Percentiles rank a stretch among this genome's conserved stretches.
phyloP scores from a whole-genome alignment of 768 basidiomycete genomes.

The Lactarius hatsudake region DNA sequence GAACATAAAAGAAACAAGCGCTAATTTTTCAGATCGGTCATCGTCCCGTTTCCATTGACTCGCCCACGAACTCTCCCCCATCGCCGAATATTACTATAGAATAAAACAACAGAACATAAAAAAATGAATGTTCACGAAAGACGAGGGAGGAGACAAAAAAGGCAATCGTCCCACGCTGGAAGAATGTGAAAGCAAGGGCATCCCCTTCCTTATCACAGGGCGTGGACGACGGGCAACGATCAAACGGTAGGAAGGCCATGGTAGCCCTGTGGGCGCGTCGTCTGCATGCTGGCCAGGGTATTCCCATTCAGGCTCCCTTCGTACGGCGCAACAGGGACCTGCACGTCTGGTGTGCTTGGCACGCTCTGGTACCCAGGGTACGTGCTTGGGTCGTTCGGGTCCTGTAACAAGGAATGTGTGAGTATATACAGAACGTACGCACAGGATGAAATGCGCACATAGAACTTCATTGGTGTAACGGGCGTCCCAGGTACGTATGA shows the following conservation, averaged over 20 bases:
- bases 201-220: neutral
- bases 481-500: constrained; percentile 1
- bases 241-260: constrained; percentile 5
- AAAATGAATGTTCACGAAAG: neutral
- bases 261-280: neutral
- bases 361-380: constrained; percentile 2
- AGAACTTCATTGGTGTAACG: neutral
- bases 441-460: neutral
- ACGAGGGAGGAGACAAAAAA: neutral
- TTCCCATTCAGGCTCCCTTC: neutral
- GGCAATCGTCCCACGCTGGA: neutral
- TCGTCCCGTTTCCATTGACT: neutral
- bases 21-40: neutral
- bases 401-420: neutral
- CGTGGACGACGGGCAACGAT: neutral
- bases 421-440: too few relatives aligned
- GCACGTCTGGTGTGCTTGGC: neutral
- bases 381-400: constrained; percentile 16
- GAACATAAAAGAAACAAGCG: too few relatives aligned
- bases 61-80: neutral
- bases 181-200: neutral
- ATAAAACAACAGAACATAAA: neutral
- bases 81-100: neutral
- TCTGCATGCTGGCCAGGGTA: neutral
- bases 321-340: neutral